Conservation (phyloP, 306 rosid species). For the Crotalaria pallida region DNA sequence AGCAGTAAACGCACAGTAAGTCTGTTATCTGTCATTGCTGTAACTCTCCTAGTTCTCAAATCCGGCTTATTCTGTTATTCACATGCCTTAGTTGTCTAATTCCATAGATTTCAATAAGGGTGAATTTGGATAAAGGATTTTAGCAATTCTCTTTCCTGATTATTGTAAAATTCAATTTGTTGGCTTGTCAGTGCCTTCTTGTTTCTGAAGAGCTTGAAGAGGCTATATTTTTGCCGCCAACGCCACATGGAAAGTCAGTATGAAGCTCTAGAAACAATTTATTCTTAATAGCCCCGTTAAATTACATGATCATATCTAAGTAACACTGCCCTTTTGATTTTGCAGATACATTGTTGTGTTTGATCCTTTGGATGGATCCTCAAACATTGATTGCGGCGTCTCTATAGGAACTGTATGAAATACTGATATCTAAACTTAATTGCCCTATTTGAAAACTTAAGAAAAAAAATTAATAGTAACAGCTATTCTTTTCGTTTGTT, state of each 20-base stretch:
- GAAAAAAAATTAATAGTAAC: neutral
- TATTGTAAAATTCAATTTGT: conserved; percentile 3
- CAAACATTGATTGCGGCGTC: conserved; percentile 94
- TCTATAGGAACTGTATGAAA: conserved; percentile 86
- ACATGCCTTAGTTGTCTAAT: neutral
- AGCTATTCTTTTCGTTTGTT: neutral
- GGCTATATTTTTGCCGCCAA: conserved; percentile 60
- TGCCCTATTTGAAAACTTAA: neutral
- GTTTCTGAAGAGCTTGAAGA: conserved; percentile 90
- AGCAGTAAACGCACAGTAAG: conserved; percentile 96
- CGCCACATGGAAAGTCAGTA: conserved; percentile 44
- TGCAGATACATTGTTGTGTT: conserved; percentile 81
- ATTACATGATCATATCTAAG: neutral
- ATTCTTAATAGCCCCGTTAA: neutral
- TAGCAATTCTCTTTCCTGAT: neutral
- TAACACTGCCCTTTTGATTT: neutral
- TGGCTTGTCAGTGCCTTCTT: conserved; percentile 63
- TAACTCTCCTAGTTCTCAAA: neutral
- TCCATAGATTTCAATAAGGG: neutral
- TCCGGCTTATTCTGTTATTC: neutral
- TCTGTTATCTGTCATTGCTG: neutral
- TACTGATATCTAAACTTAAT: neutral
- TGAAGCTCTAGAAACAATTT: neutral
- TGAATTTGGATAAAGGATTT: neutral
- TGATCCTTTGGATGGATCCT: conserved; percentile 70